Base-by-base conservation (phyloP, 1,284 basidiomycete genomes). In the Rhizoctonia solani region DNA sequence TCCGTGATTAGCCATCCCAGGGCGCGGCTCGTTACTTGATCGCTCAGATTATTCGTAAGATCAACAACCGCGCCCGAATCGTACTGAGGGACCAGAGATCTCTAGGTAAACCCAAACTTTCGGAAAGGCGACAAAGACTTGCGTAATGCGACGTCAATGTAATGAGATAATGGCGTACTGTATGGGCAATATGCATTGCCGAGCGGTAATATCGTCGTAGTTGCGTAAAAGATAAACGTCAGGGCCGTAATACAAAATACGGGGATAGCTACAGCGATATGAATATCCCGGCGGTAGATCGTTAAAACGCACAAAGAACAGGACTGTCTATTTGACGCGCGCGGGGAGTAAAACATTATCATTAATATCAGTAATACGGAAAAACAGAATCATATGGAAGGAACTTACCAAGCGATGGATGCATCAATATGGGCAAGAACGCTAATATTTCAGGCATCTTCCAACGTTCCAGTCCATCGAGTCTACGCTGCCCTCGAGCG, bases 401-500 rank as follows among this genome's bases (percentile, higher is more conserved):
- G 9, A 4, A 55, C 19, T n/a, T 23, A 61, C 56, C 32, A 32
- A 61, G 56, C 39, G 56, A 61, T 13, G 50, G 27, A 39, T 61
- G 56, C 44, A 61, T 61, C 19, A 61, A n/a, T 5, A 46, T 46
- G 19, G 56, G 56, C 16, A 61, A 39, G 27, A 61, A 61, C 27
- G 56, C 56, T 25, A 61, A 44, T 34, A 61, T 61, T 29, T 61
- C 56, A 13, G 56, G 56, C 56, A 61, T 47, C 19, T 32, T 49
- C 56, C 56, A 61, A 19, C 46, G 56, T n/a, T 61, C 56, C 1
- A 61, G 56, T 13, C 44, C 56, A 27, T 61, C 56, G 16, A 61
- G 32, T 8, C 56, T 41, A 19, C 46, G 32, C 37, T 63, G 59
- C 13, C 49, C 34, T 13, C 27, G 23, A n/a, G 25, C 56, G 59